Evolutionary conservation across 164 flowering plant species (phyloP).

Genomic region (Berberis thunbergii): DNA sequence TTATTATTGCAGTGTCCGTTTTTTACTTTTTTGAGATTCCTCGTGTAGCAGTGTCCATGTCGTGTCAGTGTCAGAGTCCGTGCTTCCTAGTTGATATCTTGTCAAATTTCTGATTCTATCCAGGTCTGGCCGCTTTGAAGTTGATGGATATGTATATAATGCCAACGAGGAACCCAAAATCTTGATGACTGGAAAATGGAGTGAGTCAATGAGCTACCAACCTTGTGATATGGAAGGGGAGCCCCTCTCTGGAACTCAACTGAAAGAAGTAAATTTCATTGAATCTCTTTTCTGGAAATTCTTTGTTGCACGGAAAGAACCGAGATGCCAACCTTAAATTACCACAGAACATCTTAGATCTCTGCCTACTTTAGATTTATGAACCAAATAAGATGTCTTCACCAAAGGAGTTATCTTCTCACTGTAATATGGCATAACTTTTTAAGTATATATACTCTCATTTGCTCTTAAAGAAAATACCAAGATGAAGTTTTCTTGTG

Average conservation of each 20-base stretch:
- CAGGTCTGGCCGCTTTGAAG: constrained; percentile 80
- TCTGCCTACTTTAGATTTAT: neutral
- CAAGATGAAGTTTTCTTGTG: no score
- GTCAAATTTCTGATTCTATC: constrained; percentile 5
- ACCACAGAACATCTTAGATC: neutral
- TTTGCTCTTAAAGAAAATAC: no score
- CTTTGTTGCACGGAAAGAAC: neutral
- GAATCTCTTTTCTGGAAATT: neutral
- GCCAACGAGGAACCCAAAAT: constrained; percentile 68
- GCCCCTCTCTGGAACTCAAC: constrained; percentile 54
- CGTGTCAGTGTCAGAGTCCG: neutral
- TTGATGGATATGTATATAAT: constrained; percentile 81
- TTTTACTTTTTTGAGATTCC: no score
- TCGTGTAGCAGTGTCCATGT: neutral
- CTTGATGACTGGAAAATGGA: constrained; percentile 82
- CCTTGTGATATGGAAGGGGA: constrained; percentile 71
- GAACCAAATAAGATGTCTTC: no score
- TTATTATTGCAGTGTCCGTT: no score
- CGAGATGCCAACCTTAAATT: neutral
- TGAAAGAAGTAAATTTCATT: constrained; percentile 41
- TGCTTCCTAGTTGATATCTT: neutral
- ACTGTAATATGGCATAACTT: no score
- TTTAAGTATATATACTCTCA: no score
- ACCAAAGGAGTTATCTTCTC: no score
- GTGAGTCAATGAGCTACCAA: constrained; percentile 59